Evolutionary conservation across 1,284 basidiomycete genomes (phyloP), one percentile per base, ranked within the genome.

Genomic region (Austropuccinia psidii): DNA sequence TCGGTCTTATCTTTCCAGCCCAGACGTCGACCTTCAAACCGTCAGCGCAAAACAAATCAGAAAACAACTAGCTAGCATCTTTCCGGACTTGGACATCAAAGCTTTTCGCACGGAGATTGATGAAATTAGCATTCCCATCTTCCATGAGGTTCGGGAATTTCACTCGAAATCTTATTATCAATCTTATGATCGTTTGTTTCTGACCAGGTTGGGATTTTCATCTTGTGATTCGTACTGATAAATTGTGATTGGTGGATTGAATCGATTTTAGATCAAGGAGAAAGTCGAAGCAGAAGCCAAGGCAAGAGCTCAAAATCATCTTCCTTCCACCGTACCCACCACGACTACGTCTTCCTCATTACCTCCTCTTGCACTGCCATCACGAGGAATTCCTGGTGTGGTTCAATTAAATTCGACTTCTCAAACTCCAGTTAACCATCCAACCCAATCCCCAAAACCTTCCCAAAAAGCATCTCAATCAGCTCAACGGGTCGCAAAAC

Each of bases 1-100:
- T 78, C 83, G 83, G 75, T 82, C 83, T 74, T 89, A 90, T 79
- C 85, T 90, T 69, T 83, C 85, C 52, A 85, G 87, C 19, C 89
- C 89, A 7, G 86, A 85, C 61, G 87, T 85, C 61, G 87, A 90
- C 83, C 84, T 90, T 77, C 76, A 82, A 54, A 88, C 87, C 52
- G 89, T 90, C 80, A 89, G 87, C 78, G 89, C 89, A 66, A 90
- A 88, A 82, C 86, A 87, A 82, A 89, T 90, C 77, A 85, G 89
- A 76, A 86, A 86, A 75, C 84, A 85, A 78, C 82, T 90, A 50
- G 79, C 69, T 39, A 62, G 43, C 13, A 41, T 62, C 15, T 72
- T 62, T 37, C 57, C 69, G 50, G 43, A 52, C 27, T 45, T 72
- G 13, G 58, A 72, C 29, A 45, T 61, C 43, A 72, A 72, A 31